A percentile compares a stretch with the other conserved stretches of the same genome.
phyloP scores from a whole-genome alignment of 148 eudicot species.

The Amaranthus palmeri region DNA sequence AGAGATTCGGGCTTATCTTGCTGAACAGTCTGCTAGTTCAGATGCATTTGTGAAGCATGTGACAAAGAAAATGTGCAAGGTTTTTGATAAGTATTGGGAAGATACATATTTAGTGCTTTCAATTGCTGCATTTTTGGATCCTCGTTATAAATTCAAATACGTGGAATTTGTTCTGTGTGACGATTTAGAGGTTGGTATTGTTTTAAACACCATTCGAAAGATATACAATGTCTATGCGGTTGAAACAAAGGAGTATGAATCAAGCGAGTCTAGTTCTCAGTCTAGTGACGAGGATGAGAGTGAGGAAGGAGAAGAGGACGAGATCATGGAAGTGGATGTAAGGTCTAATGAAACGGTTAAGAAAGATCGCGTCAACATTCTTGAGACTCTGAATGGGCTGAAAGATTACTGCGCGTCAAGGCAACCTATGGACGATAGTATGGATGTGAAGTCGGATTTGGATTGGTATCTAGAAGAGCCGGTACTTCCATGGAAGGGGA shows the following conservation, averaged over 20 bases:
- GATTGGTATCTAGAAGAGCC: conserved; percentile 31
- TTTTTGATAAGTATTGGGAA: conserved; percentile 18
- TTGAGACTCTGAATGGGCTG: too few species aligned
- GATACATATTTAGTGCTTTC: conserved; percentile 1
- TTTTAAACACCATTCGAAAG: conserved; percentile 17
- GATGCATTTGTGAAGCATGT: conserved; percentile 18
- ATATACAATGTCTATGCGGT: conserved; percentile 16
- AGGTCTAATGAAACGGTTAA: too few species aligned
- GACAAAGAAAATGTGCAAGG: conserved; percentile 22
- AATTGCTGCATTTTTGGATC: conserved; percentile 24
- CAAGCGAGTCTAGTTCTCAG: too few species aligned
- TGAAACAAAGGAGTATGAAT: too few species aligned
- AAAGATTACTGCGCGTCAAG: too few species aligned
- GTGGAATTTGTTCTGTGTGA: conserved; percentile 10
- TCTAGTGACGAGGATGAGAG: too few species aligned
- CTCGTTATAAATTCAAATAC: conserved; percentile 26
- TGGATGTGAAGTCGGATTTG: conserved; percentile 24
- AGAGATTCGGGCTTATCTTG: conserved; percentile 17
- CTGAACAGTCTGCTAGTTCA: conserved; percentile 11
- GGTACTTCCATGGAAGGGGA: conserved; percentile 20
- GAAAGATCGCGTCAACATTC: too few species aligned
- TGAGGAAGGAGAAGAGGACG: too few species aligned
- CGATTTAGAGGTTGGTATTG: not conserved
- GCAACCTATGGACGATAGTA: not conserved
- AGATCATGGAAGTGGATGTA: too few species aligned